Evolutionary conservation across 1,284 basidiomycete species (phyloP).

Genomic region (Malassezia vespertilionis): DNA sequence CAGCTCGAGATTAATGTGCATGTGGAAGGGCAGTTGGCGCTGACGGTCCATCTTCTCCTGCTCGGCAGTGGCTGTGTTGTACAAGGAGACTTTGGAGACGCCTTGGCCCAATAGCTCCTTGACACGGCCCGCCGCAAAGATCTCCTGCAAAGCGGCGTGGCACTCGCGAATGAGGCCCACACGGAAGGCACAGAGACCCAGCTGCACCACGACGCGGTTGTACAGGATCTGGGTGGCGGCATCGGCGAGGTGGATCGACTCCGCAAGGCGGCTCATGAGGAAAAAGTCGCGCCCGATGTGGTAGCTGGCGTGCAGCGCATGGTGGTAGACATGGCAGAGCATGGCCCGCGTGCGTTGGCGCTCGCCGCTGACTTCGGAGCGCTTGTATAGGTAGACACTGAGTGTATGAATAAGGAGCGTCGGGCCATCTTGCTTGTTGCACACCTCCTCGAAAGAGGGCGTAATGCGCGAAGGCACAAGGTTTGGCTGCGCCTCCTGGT

Average conservation of each 20-base stretch:
- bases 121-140: constrained; percentile 83
- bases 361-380: constrained; percentile 63
- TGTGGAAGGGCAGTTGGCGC: constrained; percentile 93
- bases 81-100: constrained; percentile 74
- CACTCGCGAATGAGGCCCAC: constrained; percentile 87
- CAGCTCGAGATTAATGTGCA: constrained; percentile 98
- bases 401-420: constrained; percentile 72
- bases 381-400: constrained; percentile 86
- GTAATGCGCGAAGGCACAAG: constrained; percentile 28
- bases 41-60: constrained; percentile 95
- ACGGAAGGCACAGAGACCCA: constrained; percentile 92
- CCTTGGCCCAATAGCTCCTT: constrained; percentile 97
- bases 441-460: constrained; percentile 17
- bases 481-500: constrained; percentile 45
- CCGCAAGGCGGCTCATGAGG: constrained; percentile 96
- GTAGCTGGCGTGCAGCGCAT: constrained; percentile 91
- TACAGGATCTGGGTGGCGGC: constrained; percentile 95
- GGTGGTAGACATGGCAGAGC: constrained; percentile 85
- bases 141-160: constrained; percentile 83
- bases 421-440: constrained; percentile 44
- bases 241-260: constrained; percentile 87
- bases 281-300: constrained; percentile 95
- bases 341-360: constrained; percentile 82
- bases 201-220: constrained; percentile 92
- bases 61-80: constrained; percentile 69